Evolutionary conservation across 202 grass and related monocot genomes (phyloP).

Genomic region (Musa balbisiana): DNA sequence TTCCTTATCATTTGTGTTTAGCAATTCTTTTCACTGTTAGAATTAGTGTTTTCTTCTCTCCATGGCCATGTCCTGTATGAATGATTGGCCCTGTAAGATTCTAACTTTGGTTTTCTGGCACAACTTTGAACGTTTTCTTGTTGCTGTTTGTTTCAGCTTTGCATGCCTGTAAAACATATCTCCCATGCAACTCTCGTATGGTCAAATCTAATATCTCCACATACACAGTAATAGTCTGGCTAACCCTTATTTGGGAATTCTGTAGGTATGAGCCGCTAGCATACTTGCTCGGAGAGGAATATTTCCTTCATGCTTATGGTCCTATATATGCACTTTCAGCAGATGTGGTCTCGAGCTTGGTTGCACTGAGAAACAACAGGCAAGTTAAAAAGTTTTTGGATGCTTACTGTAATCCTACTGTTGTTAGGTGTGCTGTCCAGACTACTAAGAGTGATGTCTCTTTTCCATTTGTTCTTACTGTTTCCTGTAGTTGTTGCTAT

Average conservation of each 20-base stretch:
- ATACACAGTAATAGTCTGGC: neutral
- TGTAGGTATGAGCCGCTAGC: conserved; percentile 88
- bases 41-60: neutral
- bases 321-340: conserved; percentile 98
- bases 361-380: conserved; percentile 95
- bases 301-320: conserved; percentile 98
- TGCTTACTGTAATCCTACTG: neutral
- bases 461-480: neutral
- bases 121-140: neutral
- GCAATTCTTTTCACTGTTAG: neutral
- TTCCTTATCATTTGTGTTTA: neutral
- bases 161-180: neutral
- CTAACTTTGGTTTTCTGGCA: neutral
- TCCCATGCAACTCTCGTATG: neutral
- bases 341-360: conserved; percentile 90
- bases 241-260: neutral
- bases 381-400: conserved; percentile 15
- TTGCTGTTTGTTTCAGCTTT: neutral
- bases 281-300: conserved; percentile 79
- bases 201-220: conserved; percentile 8
- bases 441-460: neutral
- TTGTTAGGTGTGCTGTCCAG: neutral
- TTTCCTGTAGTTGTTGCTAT: neutral
- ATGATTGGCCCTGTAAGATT: too few relatives aligned
- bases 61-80: neutral